Evolutionary conservation across 2,329 filamentous ascomycete species (phyloP), one percentile per base, ranked within the genome.

Genomic region (Nemania sp.): DNA sequence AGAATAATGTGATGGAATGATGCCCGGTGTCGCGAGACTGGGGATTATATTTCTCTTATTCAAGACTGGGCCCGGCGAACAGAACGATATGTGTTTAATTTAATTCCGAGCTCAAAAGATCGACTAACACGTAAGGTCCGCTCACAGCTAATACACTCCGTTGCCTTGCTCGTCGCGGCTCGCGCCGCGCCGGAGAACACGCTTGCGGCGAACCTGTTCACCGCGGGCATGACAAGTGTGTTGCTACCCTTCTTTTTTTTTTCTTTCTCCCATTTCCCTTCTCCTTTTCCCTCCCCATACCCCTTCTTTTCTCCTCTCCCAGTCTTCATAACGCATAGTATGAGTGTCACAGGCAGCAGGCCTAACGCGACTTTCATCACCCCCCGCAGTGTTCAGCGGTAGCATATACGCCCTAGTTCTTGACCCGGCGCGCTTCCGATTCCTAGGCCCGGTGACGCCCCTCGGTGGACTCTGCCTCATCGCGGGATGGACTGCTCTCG

Each of bases 401-500:
- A 85, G 81, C 69, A 81, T 90, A 65, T 90, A 90, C 72, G 77
- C 85, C 10, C 79, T 90, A 10, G 79, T 84, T 0, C 76, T 90
- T n/a, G 82, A 88, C 73, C 83, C 86, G 18, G 79, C 83, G 67
- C 76, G 80, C 29, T 88, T 87, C 75, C 83, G 81, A 69, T 76
- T 78, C 57, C 60, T 89, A 64, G 87, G 87, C 0, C 87, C 87
- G 0, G 81, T 89, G 12, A 90, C 87, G 51, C 87, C 87, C 13
- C 60, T 90, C 1, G 87, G 87, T 0, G 87, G 87, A 0, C 65
- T 87, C 51, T 87, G 82, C 60, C 76, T 90, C 65, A 89, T 90
- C 69, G 85, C 80, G 1, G 87, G 87, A 0, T 90, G 86, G 87
- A 71, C 83, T 54, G 72, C 75, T 21, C 70, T 81, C 21, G 76